Percentiles rank a stretch among this genome's conserved stretches.
Conservation (phyloP, 768 basidiomycete species). For the Holtermanniella nyarrowii region DNA sequence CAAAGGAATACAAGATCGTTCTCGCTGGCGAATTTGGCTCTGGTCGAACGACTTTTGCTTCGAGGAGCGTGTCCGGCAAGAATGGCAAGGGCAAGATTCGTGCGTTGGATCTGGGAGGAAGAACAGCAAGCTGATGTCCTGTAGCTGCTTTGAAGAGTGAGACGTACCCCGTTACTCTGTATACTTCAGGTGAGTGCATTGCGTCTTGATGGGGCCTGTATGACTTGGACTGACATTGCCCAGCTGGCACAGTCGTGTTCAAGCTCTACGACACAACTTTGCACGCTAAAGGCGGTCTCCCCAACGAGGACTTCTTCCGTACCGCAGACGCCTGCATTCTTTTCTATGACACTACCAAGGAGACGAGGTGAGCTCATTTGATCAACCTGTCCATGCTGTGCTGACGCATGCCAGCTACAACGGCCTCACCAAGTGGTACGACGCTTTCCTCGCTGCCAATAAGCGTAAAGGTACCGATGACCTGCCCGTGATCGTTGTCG, state of each 20-base stretch:
- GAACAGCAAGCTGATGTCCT: background rate
- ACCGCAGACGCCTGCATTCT: constrained; percentile 14
- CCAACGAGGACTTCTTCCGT: constrained; percentile 17
- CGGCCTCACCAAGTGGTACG: constrained; percentile 16
- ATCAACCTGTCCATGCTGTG: background rate
- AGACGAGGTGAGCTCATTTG: constrained; percentile 7
- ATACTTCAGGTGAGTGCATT: constrained; percentile 6
- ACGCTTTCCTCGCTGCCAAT: constrained; percentile 14
- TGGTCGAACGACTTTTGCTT: constrained; percentile 11
- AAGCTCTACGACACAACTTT: constrained; percentile 18
- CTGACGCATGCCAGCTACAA: constrained; percentile 8
- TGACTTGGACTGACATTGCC: background rate
- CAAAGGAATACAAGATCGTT: constrained; percentile 20
- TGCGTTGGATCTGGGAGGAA: constrained; percentile 1
- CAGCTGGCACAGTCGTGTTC: constrained; percentile 11
- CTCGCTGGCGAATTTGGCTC: constrained; percentile 20
- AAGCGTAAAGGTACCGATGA: constrained; percentile 13
- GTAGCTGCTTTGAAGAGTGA: constrained; percentile 17
- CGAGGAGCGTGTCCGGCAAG: constrained; percentile 10
- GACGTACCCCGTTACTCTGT: constrained; percentile 9
- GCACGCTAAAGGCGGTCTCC: constrained; percentile 21
- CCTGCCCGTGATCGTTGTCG: constrained; percentile 16
- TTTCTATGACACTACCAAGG: constrained; percentile 17
- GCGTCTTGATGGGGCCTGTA: too few species aligned
- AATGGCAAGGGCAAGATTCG: constrained; percentile 12